These are phyloP conservation scores for Phanerochaete sordida DNA, from an alignment of 768 basidiomycete species.

Conservation along the genomic window DNA sequence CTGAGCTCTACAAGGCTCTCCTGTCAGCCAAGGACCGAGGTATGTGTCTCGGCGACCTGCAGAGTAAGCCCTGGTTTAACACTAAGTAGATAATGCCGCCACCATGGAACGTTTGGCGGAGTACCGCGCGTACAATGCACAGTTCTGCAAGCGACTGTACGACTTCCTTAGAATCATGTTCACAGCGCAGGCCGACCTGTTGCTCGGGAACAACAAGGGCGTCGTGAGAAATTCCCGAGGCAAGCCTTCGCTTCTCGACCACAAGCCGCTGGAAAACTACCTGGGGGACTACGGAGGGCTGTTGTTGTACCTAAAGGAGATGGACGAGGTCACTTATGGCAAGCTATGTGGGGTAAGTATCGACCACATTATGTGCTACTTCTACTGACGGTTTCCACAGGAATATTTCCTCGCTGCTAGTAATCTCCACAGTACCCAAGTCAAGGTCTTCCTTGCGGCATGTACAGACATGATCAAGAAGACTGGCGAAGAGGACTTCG, in stretches of 20 bases:
- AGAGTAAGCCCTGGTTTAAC: too few relatives aligned
- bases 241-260: constrained; percentile 51
- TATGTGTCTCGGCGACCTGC: constrained; percentile 26
- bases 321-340: constrained; percentile 87
- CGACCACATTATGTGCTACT: background rate
- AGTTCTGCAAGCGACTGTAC: constrained; percentile 89
- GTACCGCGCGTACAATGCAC: constrained; percentile 83
- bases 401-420: constrained; percentile 88
- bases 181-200: constrained; percentile 78
- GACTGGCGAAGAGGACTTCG: constrained; percentile 65
- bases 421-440: constrained; percentile 76
- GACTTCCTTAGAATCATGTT: constrained; percentile 93
- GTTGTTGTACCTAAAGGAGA: constrained; percentile 92
- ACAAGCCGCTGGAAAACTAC: constrained; percentile 75
- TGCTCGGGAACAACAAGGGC: constrained; percentile 63
- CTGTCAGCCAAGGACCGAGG: constrained; percentile 88
- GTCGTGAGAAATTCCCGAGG: constrained; percentile 41
- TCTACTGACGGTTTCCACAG: constrained; percentile 36
- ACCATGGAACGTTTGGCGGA: constrained; percentile 92
- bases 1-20: constrained; percentile 92
- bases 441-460: constrained; percentile 64
- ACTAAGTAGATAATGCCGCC: constrained; percentile 82
- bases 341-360: constrained; percentile 82
- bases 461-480: constrained; percentile 63
- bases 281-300: constrained; percentile 87